Conservation (phyloP, 2,329 filamentous ascomycete genomes). For the Hypoxylon sp. region DNA sequence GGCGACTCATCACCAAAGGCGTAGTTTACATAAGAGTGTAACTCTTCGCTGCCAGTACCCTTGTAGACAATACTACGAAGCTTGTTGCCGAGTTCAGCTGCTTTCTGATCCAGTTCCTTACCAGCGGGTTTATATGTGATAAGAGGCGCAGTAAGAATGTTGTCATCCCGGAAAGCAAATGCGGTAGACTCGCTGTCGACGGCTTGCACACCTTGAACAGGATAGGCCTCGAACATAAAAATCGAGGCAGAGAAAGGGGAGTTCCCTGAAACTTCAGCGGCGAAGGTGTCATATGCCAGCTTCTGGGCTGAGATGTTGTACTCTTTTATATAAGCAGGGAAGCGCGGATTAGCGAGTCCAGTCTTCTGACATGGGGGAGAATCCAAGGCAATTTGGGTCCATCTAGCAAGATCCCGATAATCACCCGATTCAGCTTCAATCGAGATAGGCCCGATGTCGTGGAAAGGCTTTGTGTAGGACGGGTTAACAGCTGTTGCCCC, state of each 20-base stretch:
- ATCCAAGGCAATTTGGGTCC: slow-evolving; percentile 51
- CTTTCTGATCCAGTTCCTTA: slow-evolving; percentile 45
- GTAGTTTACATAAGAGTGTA: slow-evolving; percentile 66
- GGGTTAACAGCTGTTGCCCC: slow-evolving; percentile 59
- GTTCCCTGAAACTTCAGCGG: slow-evolving; percentile 48
- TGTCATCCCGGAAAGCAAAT: slow-evolving; percentile 40
- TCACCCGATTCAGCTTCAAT: slow-evolving; percentile 56
- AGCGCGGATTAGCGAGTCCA: slow-evolving; percentile 39
- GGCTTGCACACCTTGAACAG: slow-evolving; percentile 41
- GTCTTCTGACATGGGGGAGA: slow-evolving; percentile 36
- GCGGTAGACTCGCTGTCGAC: slow-evolving; percentile 38
- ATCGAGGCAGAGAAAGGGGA: slow-evolving; percentile 52
- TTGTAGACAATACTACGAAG: slow-evolving; percentile 2
- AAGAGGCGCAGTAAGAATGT: slow-evolving; percentile 40
- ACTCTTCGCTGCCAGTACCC: slow-evolving; percentile 51
- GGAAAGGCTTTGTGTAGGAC: slow-evolving; percentile 60
- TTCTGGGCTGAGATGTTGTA: slow-evolving; percentile 57
- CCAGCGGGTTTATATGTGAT: slow-evolving; percentile 53
- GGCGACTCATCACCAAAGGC: slow-evolving; percentile 63
- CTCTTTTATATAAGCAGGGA: slow-evolving; percentile 40
- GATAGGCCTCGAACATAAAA: slow-evolving; percentile 46
- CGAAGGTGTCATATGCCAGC: slow-evolving; percentile 57
- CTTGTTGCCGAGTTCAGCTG: slow-evolving; percentile 34
- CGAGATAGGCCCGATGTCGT: slow-evolving; percentile 56
- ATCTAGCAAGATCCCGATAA: slow-evolving; percentile 62